Conservation (phyloP, 495 filamentous ascomycete species). For the Opeltia flavorubescens region DNA sequence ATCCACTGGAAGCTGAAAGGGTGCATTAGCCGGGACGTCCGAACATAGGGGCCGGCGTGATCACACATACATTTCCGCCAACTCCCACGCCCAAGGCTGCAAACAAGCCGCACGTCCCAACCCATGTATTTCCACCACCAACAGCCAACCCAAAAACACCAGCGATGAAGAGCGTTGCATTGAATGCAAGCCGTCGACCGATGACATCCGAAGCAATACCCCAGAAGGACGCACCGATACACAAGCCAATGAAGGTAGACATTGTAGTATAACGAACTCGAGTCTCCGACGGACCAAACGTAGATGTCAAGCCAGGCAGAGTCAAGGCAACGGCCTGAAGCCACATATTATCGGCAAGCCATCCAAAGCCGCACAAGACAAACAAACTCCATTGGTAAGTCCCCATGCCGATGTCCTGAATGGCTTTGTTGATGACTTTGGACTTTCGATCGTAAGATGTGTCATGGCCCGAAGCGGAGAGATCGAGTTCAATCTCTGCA, state of each 20-base stretch:
- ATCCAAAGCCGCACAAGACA: slow-evolving; percentile 69
- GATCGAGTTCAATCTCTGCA: slow-evolving; percentile 32
- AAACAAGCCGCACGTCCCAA: slow-evolving; percentile 34
- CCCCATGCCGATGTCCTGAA: slow-evolving; percentile 73
- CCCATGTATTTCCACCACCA: slow-evolving; percentile 38
- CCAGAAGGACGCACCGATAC: slow-evolving; percentile 46
- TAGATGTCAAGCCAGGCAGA: slow-evolving; percentile 32
- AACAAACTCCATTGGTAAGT: slow-evolving; percentile 75
- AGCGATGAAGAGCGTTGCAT: slow-evolving; percentile 39
- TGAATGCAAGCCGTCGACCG: slow-evolving; percentile 46
- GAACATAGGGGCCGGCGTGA: background rate
- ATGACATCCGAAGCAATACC: slow-evolving; percentile 42
- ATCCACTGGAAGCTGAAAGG: slow-evolving; percentile 25
- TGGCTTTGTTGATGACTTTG: slow-evolving; percentile 45
- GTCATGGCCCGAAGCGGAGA: slow-evolving; percentile 31
- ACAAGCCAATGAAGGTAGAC: slow-evolving; percentile 40
- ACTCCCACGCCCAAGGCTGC: slow-evolving; percentile 40
- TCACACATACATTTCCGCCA: slow-evolving; percentile 33
- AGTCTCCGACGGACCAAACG: slow-evolving; percentile 36
- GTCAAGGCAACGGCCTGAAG: slow-evolving; percentile 40
- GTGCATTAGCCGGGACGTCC: background rate
- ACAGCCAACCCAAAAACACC: slow-evolving; percentile 41
- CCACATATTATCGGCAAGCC: slow-evolving; percentile 39
- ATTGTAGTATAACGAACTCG: slow-evolving; percentile 41
- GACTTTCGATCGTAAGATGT: slow-evolving; percentile 41